Evolutionary conservation across 73 alveolate species (phyloP).

Genomic region (Paramecium bursaria): DNA sequence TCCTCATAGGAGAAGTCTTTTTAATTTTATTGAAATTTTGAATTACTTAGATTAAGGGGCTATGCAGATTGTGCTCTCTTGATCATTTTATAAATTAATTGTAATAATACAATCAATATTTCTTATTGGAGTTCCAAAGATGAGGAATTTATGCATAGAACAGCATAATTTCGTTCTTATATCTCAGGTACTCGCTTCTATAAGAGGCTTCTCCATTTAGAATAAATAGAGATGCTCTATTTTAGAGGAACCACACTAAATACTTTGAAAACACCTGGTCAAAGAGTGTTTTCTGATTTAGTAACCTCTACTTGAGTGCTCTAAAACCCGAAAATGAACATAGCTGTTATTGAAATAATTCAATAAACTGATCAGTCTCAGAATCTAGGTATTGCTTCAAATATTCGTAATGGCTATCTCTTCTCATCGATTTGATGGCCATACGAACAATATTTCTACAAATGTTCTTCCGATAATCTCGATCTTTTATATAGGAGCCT

Average conservation of each 20-base stretch:
- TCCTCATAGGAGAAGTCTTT: slow-evolving; percentile 1
- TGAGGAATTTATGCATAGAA: slow-evolving; percentile 49
- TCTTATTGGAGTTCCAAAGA: slow-evolving; percentile 44
- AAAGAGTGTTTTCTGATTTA: background rate
- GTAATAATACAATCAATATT: too few species aligned
- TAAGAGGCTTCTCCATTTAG: slow-evolving; percentile 49
- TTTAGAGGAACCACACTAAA: slow-evolving; percentile 30
- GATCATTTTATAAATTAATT: too few species aligned
- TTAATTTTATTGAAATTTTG: too few species aligned
- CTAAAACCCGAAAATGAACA: slow-evolving; percentile 17
- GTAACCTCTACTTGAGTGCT: slow-evolving; percentile 31
- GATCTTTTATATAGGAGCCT: too few species aligned
- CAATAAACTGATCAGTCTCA: slow-evolving; percentile 2
- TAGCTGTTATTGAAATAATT: background rate
- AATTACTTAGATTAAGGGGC: too few species aligned
- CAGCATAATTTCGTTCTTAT: slow-evolving; percentile 58
- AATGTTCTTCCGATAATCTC: slow-evolving; percentile 54
- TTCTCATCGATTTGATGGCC: slow-evolving; percentile 51
- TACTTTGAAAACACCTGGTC: slow-evolving; percentile 16
- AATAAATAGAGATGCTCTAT: slow-evolving; percentile 40
- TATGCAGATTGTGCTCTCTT: slow-evolving; percentile 3
- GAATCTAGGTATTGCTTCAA: slow-evolving; percentile 1
- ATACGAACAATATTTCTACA: slow-evolving; percentile 43
- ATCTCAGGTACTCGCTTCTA: slow-evolving; percentile 38
- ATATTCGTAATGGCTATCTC: slow-evolving; percentile 19